Base-by-base conservation (phyloP, 495 filamentous ascomycete genomes). In the Annulohypoxylon bovei region DNA sequence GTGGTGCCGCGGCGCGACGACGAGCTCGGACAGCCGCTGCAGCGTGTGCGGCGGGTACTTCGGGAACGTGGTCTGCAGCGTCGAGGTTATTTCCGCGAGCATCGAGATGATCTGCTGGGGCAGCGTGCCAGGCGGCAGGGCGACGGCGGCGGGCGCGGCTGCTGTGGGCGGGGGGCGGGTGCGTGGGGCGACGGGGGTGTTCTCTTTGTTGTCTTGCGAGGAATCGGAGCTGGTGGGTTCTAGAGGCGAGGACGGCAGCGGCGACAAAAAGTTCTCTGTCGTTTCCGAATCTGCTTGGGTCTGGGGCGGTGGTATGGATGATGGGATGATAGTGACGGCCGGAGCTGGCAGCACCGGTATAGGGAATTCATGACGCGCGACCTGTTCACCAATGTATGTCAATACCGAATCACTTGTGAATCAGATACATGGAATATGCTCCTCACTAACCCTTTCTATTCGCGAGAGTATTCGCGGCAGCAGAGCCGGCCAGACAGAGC, bases 21-120 rank as follows among this genome's bases (percentile, higher is more conserved):
- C 83, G n/a, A 99, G 91, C 83, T 99, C 95, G 18, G 95, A 88
- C 32, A 99, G 86, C 44, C 95, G 91, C 80, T 99, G 95, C 55
- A 97, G 85, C 0, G 95, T 98, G 76, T 98, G 93, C 0, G 95
- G 95, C 1, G 95, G 95, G 65, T 92, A 87, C 0, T 82, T 80
- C 27, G 85, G 37, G 80, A 99, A 99, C 66, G 86, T 86, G 3
- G 81, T 81, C 37, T 80, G 83, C 42, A 99, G 83, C n/a, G 87
- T 89, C 3, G 82, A 84, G 23, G 85, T 88, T 52, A 95, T 92
- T 27, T 88, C 88, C 47, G 79, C 73, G 58, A 95, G 82, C 46
- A 92, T 86, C 25, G 85, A 80, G 40, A 85, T 78, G 40, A 93
- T 84, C 47, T 88, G 88, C 3, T 85, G 82, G 8, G 92, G 92